Base-by-base conservation (phyloP, 2,329 filamentous ascomycete species). In the Ascochyta koolunga region DNA sequence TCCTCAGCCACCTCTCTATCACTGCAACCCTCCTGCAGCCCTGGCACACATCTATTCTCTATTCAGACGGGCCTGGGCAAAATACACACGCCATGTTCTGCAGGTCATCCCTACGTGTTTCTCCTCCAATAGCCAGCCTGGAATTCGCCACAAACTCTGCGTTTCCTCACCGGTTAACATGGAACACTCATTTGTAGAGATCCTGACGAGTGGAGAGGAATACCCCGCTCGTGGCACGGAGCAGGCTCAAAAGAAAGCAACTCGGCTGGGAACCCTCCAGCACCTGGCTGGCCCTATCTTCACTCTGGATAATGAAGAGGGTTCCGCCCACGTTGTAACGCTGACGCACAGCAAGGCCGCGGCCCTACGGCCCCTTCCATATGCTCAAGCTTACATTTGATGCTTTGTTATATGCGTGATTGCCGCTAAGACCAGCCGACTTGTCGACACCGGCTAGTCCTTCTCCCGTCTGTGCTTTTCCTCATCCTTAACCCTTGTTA, bases 211-310 rank as follows among this genome's bases (percentile, higher is more conserved):
- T 55, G 47, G 15, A 46, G 41, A 13, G 8, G 24, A 31, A 59
- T 57, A 60, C 62, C 66, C 68, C 68, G 64, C 63, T 50, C 45
- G 53, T 61, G 65, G 62, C 64, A 66, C 60, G 50, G 61, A 51
- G 35, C 29, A 31, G 49, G 54, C 54, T 56, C 54, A 61, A 65
- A 62, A 62, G 58, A 57, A 54, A 61, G 57, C 56, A 59, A 15
- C 40, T 36, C 45, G 58, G 51, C 53, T 49, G 43, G 24, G 42
- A 36, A 47, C 37, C 38, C 37, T 53, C n/a, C 35, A 16, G 31
- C 38, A 32, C 41, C 45, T 48, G 33, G 36, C 32, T 51, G 36
- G 46, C 39, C 24, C 46, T 44, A 38, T 33, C 18, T 44, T 10
- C 15, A 25, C 37, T 39, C 29, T 41, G 19, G 29, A 33, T n/a